Evolutionary conservation across 1,284 basidiomycete genomes (phyloP).

Genomic region (Ganoderma meredithae): DNA sequence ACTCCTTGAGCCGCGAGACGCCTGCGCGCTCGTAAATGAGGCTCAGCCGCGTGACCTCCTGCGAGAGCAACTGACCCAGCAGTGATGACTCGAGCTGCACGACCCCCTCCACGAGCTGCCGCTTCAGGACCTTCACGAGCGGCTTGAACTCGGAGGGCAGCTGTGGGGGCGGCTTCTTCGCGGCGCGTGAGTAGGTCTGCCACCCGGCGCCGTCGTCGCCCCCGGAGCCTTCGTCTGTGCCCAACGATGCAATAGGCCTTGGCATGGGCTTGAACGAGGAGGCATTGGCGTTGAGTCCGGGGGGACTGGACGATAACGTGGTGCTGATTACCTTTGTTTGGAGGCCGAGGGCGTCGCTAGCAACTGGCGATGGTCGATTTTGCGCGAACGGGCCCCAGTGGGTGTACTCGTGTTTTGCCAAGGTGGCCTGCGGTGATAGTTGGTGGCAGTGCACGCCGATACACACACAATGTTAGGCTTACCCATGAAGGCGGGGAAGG

Average conservation of each 20-base stretch:
- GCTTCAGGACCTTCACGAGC: slow-evolving; percentile 40
- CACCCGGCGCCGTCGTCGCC: slow-evolving; percentile 12
- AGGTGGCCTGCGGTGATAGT: neutral
- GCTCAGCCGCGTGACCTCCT: slow-evolving; percentile 34
- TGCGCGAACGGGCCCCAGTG: slow-evolving; percentile 1
- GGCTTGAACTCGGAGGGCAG: slow-evolving; percentile 35
- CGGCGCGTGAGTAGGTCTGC: slow-evolving; percentile 24
- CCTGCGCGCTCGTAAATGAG: slow-evolving; percentile 53
- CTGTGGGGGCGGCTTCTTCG: slow-evolving; percentile 20
- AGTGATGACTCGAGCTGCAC: slow-evolving; percentile 37
- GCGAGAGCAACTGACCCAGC: slow-evolving; percentile 38
- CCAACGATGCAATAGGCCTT: neutral
- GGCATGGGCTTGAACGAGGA: neutral
- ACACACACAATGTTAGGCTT: neutral
- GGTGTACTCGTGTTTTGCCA: neutral
- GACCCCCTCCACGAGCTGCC: slow-evolving; percentile 44
- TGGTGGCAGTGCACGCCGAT: neutral
- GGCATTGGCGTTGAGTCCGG: slow-evolving; percentile 2
- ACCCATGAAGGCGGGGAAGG: neutral
- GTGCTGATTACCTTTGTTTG: too few relatives aligned
- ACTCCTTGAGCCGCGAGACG: slow-evolving; percentile 55
- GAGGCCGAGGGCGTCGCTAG: neutral
- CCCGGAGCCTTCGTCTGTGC: neutral
- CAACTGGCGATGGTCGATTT: neutral
- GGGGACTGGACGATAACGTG: neutral